These are phyloP conservation scores for Staphylotrichum longicolle DNA, from an alignment of 495 filamentous ascomycete genomes.

Conservation along the genomic window DNA sequence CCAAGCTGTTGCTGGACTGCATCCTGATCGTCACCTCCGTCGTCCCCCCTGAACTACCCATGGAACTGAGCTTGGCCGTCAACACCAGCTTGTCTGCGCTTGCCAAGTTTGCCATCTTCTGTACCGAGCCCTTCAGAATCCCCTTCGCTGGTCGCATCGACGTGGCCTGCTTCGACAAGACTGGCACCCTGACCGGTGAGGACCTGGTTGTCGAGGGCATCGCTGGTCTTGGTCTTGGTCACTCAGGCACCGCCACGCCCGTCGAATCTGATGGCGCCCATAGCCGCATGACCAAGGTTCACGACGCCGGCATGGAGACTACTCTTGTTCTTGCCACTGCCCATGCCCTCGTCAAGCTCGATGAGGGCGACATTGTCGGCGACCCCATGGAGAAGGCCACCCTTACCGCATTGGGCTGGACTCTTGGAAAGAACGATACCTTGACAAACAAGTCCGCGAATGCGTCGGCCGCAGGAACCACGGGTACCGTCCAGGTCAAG, in stretches of 20 bases:
- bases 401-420: conserved; percentile 83
- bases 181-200: conserved; percentile 93
- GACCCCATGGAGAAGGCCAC: conserved; percentile 99
- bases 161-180: conserved; percentile 98
- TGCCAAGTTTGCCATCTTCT: conserved; percentile 94
- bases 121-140: conserved; percentile 99
- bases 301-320: conserved; percentile 68
- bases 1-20: conserved; percentile 95
- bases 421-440: conserved; percentile 80
- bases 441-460: conserved; percentile 57
- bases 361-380: conserved; percentile 95
- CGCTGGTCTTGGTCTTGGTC: conserved; percentile 76
- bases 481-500: conserved; percentile 79
- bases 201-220: conserved; percentile 97
- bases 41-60: conserved; percentile 94
- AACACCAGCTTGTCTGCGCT: conserved; percentile 97
- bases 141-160: conserved; percentile 95
- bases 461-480: conserved; percentile 44
- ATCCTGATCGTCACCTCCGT: conserved; percentile 97
- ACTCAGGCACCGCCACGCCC: conserved; percentile 60
- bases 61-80: conserved; percentile 96
- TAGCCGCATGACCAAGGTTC: conserved; percentile 64
- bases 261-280: conserved; percentile 75
- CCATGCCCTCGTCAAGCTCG: conserved; percentile 90
- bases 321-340: conserved; percentile 93